Evolutionary conservation across 2,329 filamentous ascomycete genomes (phyloP), one percentile per base, ranked within the genome.

Genomic region (Venturia oleaginea): DNA sequence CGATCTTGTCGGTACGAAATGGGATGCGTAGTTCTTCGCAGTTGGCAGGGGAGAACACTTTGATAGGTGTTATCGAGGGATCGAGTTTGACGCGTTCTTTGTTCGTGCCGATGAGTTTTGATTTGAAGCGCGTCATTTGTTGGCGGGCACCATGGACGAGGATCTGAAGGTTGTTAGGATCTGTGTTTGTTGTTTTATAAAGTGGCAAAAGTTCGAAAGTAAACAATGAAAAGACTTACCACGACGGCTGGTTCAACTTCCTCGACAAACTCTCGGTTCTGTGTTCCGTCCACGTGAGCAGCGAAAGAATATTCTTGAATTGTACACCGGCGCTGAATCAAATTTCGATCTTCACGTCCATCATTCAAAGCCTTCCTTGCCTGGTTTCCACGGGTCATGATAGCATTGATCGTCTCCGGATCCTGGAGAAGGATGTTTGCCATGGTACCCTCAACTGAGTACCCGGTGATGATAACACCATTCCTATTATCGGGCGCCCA

Each of bases 381-480:
- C 65, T 89, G 82, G 66, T 73, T 67, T 69, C 74, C 48, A 59
- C 72, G 65, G 66, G 87, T 91, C 87, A 96, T 97, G 71, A 97
- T 89, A 0, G 93, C 93, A 66, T 92, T 92, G 65, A 99, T 97
- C 71, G 92, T 88, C 67, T 97, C 92, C 0, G 94, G 94, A 73
- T 97, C 94, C 69, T 93, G 91, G 78, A 97, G 88, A 67, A 99
- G 90, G 70, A 94, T 87, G 76, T 96, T 93, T 3, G 92, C 94
- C 93, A 99, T 97, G 0, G 94, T 99, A 6, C 94, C 94, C 76
- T 99, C 94, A 8, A 99, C 93, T 67, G 92, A 97, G 78, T 99
- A 99, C 73, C 94, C 94, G 0, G 94, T 99, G 75, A 99, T 96
- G 70, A 99, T 90, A 54, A 99, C 91, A n/a, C 93, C 94, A 72